phyloP scores from a whole-genome alignment of 371 early-diverging fungal genomes.

The Globomyces sp. region DNA sequence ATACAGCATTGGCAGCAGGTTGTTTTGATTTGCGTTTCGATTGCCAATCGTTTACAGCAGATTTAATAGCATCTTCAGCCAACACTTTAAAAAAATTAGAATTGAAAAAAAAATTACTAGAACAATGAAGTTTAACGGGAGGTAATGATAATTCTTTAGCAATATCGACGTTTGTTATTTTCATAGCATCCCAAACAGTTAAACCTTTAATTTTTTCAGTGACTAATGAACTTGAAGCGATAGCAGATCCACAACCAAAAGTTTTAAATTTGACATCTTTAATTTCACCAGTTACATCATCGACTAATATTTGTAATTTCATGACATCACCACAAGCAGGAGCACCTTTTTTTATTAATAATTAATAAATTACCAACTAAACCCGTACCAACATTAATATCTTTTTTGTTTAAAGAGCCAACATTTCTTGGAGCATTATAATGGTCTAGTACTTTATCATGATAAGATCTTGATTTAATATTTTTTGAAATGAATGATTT shows the following conservation, averaged over 20 bases:
- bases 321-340: slow-evolving; percentile 99
- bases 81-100: slow-evolving; percentile 65
- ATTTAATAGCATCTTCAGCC: slow-evolving; percentile 99
- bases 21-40: slow-evolving; percentile 30
- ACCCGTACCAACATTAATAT: slow-evolving; percentile 93
- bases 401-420: slow-evolving; percentile 87
- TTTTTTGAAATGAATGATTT: too few species aligned
- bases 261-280: slow-evolving; percentile 98
- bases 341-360: slow-evolving; percentile 46
- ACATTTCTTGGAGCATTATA: slow-evolving; percentile 90
- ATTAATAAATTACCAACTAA: slow-evolving; percentile 72
- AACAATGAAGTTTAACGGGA: slow-evolving; percentile 99
- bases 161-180: slow-evolving; percentile 96
- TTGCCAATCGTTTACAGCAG: slow-evolving; percentile 89
- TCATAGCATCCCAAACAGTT: slow-evolving; percentile 83
- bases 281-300: slow-evolving; percentile 85
- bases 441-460: slow-evolving; percentile 47
- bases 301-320: slow-evolving; percentile 98
- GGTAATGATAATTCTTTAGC: slow-evolving; percentile 95
- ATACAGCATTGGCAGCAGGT: neutral
- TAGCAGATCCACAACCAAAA: slow-evolving; percentile 99
- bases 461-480: neutral
- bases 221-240: slow-evolving; percentile 92
- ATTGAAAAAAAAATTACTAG: slow-evolving; percentile 60
- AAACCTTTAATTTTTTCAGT: slow-evolving; percentile 95